Base-by-base conservation (phyloP, 805 yeast species). In the Schwanniomyces vanrijiae region DNA sequence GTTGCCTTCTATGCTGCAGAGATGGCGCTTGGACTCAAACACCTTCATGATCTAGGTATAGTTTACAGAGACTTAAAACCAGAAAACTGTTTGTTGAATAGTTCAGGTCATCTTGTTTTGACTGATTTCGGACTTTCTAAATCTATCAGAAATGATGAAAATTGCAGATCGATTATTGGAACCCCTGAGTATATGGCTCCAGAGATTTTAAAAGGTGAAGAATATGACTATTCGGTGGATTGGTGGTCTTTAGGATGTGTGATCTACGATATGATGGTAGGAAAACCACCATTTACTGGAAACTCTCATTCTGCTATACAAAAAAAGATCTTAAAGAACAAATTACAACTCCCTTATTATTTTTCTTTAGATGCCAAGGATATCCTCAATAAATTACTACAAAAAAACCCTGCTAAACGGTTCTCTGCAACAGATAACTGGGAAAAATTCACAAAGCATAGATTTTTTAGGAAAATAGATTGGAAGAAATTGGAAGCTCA, bases 171-270 rank as follows among this genome's bases (percentile, higher is more conserved):
- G 10, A 65, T 86, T 53, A 80, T 83, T 43, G 94, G 94, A 1
- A 86, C 94, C 0, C 88, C 90, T 0, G 90, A 86, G 59, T 86
- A 86, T 56, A 86, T 90, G 83, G 96, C 96, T 0, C 97, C 97
- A 2, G 97, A 90, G 62, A 85, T 90, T 26, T 70, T 90, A 22
- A 80, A 78, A 48, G 96, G 96, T 19, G 78, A 83, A 55, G 80
- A 82, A 14, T 90, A 90, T 63, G 90, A 86, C 55, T 84, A 81
- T 45, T 76, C 82, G 26, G 94, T 90, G 42, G 97, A 90, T 63
- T 89, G 96, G 88, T 90, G 96, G 90, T 88, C 96, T 0, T 68
- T 90, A 28, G 97, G 96, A 0, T 86, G 96, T 40, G 84, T 90
- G 5, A 69, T 84, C 42, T 87, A 70, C 57, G 96, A 90, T 62